phyloP scores from a whole-genome alignment of 768 basidiomycete species.

The Cytidiella melzeri region DNA sequence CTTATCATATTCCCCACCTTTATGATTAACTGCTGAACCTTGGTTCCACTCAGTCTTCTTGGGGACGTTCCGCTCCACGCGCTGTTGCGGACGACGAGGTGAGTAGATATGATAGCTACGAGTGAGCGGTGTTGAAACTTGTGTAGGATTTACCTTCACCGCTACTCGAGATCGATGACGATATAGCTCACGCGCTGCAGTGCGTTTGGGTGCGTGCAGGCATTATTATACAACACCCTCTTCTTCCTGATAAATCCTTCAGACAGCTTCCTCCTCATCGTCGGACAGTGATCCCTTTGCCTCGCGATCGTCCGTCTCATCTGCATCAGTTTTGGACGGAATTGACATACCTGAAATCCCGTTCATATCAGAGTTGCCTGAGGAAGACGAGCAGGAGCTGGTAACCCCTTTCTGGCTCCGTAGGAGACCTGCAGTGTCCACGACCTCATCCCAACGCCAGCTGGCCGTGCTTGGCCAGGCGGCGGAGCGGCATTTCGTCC shows the following conservation, averaged over 20 bases:
- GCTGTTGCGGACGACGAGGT: constrained; percentile 15
- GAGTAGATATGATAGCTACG: background rate
- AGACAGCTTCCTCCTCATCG: constrained; percentile 5
- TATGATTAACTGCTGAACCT: background rate
- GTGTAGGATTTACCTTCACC: background rate
- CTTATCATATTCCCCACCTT: background rate
- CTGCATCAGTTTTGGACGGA: constrained; percentile 15
- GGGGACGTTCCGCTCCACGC: constrained; percentile 13
- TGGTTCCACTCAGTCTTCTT: constrained; percentile 13
- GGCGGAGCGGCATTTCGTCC: constrained; percentile 15
- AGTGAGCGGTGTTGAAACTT: background rate
- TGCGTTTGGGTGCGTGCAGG: constrained; percentile 9
- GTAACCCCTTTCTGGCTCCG: constrained; percentile 32
- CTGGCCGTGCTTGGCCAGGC: constrained; percentile 15
- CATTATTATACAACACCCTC: background rate
- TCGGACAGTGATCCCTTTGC: constrained; percentile 11
- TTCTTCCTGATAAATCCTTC: background rate
- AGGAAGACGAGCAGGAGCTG: constrained; percentile 13
- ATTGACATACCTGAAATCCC: constrained; percentile 25
- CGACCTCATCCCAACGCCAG: constrained; percentile 16
- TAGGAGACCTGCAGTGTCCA: constrained; percentile 23
- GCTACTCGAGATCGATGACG: constrained; percentile 2
- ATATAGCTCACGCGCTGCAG: background rate
- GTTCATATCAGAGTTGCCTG: constrained; percentile 16
- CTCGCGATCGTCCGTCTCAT: constrained; percentile 19